phyloP scores from a whole-genome alignment of 1,284 basidiomycete species.

The Tylopilus sp. region DNA sequence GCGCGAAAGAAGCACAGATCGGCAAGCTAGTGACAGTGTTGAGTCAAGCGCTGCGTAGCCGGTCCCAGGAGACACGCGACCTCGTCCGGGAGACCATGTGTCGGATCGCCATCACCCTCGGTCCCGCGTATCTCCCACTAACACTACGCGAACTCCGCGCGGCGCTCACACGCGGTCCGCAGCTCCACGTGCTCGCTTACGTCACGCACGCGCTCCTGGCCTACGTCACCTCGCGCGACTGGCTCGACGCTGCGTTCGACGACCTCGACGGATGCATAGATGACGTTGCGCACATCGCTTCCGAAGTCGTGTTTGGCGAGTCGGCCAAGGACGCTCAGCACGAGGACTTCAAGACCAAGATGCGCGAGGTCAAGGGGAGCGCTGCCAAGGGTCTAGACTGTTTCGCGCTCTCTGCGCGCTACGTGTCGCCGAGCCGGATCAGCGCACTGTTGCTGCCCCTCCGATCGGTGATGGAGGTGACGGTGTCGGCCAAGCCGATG shows the following conservation, averaged over 20 bases:
- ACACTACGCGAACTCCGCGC: constrained; percentile 80
- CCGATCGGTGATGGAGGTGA: constrained; percentile 83
- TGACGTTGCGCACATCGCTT: constrained; percentile 77
- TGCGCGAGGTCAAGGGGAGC: constrained; percentile 83
- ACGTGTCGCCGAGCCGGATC: constrained; percentile 74
- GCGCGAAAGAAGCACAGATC: constrained; percentile 69
- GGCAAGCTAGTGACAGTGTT: constrained; percentile 79
- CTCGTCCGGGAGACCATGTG: constrained; percentile 82
- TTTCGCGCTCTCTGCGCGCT: constrained; percentile 76
- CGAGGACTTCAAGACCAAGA: constrained; percentile 93
- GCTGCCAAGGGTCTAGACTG: constrained; percentile 80
- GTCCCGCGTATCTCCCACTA: constrained; percentile 69
- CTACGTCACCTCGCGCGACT: constrained; percentile 67
- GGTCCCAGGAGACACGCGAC: constrained; percentile 92
- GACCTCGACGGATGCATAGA: constrained; percentile 76
- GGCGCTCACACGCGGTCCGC: constrained; percentile 87
- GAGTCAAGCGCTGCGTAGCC: constrained; percentile 86
- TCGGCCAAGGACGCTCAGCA: constrained; percentile 87
- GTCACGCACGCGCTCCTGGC: constrained; percentile 81
- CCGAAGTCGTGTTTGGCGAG: constrained; percentile 93
- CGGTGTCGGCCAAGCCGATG: constrained; percentile 80
- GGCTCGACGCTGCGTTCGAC: constrained; percentile 46
- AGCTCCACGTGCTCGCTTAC: constrained; percentile 90
- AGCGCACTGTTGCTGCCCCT: constrained; percentile 78
- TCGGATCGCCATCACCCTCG: constrained; percentile 77